Conservation (phyloP, 1,284 basidiomycete species). For the Mycena citricolor region DNA sequence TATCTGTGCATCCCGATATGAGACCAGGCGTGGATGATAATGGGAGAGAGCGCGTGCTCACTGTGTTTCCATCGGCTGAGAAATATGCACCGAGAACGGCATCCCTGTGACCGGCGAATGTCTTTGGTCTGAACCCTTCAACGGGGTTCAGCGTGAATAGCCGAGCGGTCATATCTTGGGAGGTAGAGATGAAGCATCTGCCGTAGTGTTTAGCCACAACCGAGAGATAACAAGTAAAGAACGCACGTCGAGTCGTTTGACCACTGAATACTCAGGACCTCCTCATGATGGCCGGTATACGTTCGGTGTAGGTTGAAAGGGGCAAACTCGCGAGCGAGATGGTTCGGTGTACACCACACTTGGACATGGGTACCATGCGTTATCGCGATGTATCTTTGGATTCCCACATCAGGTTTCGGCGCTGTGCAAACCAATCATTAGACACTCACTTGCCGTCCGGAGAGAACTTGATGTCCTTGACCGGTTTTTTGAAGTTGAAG, state of each 20-base stretch:
- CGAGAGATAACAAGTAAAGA: not conserved
- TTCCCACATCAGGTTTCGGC: too few relatives aligned
- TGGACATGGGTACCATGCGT: conserved; percentile 91
- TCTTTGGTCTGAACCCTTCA: conserved; percentile 93
- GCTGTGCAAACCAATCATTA: too few relatives aligned
- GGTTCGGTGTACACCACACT: conserved; percentile 95
- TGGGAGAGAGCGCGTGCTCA: conserved; percentile 36
- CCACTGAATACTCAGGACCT: conserved; percentile 91
- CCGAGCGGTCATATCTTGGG: conserved; percentile 95
- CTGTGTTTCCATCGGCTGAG: conserved; percentile 78
- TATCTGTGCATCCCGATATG: conserved; percentile 35
- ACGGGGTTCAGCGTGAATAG: conserved; percentile 91
- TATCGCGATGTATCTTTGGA: conserved; percentile 82
- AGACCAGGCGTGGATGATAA: conserved; percentile 6
- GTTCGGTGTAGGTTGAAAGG: conserved; percentile 93
- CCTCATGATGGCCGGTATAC: conserved; percentile 96
- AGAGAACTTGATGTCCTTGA: conserved; percentile 87
- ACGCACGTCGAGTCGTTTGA: conserved; percentile 85
- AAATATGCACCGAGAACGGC: conserved; percentile 90
- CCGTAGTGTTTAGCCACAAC: not conserved
- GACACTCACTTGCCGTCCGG: conserved; percentile 82
- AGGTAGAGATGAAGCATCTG: conserved; percentile 94
- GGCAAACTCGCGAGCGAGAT: conserved; percentile 92
- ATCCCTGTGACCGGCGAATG: conserved; percentile 94
- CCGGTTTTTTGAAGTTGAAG: conserved; percentile 91